Percentiles rank a stretch among this genome's conserved stretches.
Conservation (phyloP, 169 alveolate genomes). For the Babesia ovata region DNA sequence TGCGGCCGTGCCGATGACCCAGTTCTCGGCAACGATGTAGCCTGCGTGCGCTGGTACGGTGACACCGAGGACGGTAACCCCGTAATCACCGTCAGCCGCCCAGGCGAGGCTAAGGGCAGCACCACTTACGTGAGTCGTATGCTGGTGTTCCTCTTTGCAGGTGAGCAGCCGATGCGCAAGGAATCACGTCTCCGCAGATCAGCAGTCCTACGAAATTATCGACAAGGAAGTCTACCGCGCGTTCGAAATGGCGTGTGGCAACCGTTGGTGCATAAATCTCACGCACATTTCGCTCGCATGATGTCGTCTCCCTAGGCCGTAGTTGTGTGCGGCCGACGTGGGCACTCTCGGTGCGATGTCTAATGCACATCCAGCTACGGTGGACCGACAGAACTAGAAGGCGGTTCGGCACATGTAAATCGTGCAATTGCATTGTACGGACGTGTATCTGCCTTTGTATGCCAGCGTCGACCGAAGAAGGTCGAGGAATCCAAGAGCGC, state of each 20-base stretch:
- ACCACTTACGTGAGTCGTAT: conserved; percentile 87
- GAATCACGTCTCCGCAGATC: conserved; percentile 67
- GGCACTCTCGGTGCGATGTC: not conserved
- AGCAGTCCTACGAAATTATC: conserved; percentile 85
- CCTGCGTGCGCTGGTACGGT: conserved; percentile 90
- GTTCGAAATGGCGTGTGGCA: conserved; percentile 88
- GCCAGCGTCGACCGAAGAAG: conserved; percentile 4
- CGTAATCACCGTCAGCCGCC: conserved; percentile 81
- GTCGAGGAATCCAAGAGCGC: conserved; percentile 8
- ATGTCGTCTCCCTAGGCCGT: not conserved
- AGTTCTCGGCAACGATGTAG: conserved; percentile 85
- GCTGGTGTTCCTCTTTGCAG: conserved; percentile 88
- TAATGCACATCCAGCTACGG: conserved; percentile 2
- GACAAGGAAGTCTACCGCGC: conserved; percentile 85
- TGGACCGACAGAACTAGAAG: not conserved
- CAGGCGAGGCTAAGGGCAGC: conserved; percentile 83
- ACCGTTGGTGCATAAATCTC: conserved; percentile 84
- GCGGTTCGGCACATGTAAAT: no score
- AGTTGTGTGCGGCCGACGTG: not conserved
- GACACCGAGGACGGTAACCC: conserved; percentile 84
- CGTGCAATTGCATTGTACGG: no score
- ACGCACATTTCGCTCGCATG: conserved; percentile 84
- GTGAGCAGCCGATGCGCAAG: conserved; percentile 35
- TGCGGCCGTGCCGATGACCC: conserved; percentile 86
- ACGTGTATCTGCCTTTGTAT: not conserved